phyloP scores from a whole-genome alignment of 768 basidiomycete species.

The Sarcomyxa edulis region DNA sequence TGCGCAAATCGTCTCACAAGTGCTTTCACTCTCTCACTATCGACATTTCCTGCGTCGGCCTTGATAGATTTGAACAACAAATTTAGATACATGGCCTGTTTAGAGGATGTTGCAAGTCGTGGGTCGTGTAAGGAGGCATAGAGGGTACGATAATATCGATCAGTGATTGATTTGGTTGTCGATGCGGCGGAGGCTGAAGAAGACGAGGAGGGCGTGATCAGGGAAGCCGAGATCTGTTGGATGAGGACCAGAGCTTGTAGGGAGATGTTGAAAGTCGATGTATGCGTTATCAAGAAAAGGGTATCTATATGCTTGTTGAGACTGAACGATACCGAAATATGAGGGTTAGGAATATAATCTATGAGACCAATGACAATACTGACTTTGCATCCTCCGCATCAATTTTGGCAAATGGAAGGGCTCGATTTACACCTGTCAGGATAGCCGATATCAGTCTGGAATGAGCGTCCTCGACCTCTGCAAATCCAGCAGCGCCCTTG shows the following conservation, averaged over 20 bases:
- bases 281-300: constrained; percentile 92
- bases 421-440: constrained; percentile 91
- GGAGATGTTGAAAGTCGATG: constrained; percentile 94
- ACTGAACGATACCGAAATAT: constrained; percentile 29
- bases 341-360: not conserved
- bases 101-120: constrained; percentile 76
- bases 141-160: constrained; percentile 76
- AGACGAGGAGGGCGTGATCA: constrained; percentile 35
- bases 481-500: constrained; percentile 60
- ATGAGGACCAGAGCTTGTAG: constrained; percentile 89
- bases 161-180: constrained; percentile 41
- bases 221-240: constrained; percentile 69
- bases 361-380: no score
- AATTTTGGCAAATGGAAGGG: constrained; percentile 86
- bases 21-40: constrained; percentile 63
- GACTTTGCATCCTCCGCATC: constrained; percentile 65
- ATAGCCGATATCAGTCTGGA: constrained; percentile 86
- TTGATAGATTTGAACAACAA: constrained; percentile 89
- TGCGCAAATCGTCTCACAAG: constrained; percentile 83
- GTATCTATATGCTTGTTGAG: constrained; percentile 87
- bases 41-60: constrained; percentile 44
- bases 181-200: constrained; percentile 24
- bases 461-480: constrained; percentile 73
- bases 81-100: constrained; percentile 97
- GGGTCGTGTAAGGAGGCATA: constrained; percentile 87